Evolutionary conservation across 805 yeast genomes (phyloP).

Genomic region (Candida easanensis): DNA sequence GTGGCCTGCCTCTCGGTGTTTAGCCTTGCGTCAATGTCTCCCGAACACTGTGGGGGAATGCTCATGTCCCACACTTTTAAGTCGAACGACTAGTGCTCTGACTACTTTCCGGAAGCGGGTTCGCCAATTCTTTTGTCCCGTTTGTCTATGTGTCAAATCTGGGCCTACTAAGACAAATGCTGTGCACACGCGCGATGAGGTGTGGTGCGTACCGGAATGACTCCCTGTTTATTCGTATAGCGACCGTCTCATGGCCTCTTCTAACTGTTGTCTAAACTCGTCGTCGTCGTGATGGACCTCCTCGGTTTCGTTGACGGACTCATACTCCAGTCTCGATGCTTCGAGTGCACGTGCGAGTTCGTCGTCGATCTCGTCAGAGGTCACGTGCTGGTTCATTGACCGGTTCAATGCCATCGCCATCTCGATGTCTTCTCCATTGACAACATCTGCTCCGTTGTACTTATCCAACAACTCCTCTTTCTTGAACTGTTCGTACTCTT

Average conservation of each 20-base stretch:
- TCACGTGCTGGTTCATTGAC: slow-evolving; percentile 17
- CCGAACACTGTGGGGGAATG: too few relatives aligned
- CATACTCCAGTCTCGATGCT: slow-evolving; percentile 11
- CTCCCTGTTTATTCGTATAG: too few relatives aligned
- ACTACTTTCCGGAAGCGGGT: too few relatives aligned
- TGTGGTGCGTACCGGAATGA: too few relatives aligned
- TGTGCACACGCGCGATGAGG: too few relatives aligned
- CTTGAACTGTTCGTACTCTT: slow-evolving; percentile 13
- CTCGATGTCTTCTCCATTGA: slow-evolving; percentile 24
- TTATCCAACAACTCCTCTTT: slow-evolving; percentile 17
- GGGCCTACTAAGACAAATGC: too few relatives aligned
- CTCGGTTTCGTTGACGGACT: not conserved
- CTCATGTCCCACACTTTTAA: too few relatives aligned
- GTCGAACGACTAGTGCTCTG: too few relatives aligned
- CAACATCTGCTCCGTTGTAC: slow-evolving; percentile 24
- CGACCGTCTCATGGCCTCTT: slow-evolving; percentile 26
- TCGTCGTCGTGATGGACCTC: slow-evolving; percentile 14
- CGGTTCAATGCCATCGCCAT: slow-evolving; percentile 26
- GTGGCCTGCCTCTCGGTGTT: too few relatives aligned
- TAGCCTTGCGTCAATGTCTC: too few relatives aligned
- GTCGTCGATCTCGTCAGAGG: slow-evolving; percentile 6
- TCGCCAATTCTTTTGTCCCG: too few relatives aligned
- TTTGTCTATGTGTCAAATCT: too few relatives aligned
- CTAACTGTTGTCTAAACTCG: slow-evolving; percentile 18
- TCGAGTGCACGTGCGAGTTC: slow-evolving; percentile 15